Evolutionary conservation across 768 basidiomycete species (phyloP).

Genomic region (Leccinum longicurvipes): DNA sequence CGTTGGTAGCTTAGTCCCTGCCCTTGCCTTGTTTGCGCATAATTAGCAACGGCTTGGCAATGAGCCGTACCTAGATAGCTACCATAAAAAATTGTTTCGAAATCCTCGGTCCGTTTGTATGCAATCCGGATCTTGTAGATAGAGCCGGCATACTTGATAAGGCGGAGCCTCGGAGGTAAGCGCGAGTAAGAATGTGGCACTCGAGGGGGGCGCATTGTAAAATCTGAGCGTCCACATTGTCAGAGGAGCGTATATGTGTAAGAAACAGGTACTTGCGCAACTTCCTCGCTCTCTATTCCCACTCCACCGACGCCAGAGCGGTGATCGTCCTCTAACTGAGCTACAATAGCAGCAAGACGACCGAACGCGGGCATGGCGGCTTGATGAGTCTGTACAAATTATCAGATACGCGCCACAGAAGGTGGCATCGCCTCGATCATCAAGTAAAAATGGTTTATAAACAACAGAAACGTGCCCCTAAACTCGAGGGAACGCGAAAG

Average conservation of each 20-base stretch:
- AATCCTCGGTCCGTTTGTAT: conserved; percentile 96
- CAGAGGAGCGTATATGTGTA: neutral
- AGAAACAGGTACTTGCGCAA: conserved; percentile 59
- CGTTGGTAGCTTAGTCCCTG: conserved; percentile 9
- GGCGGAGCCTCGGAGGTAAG: conserved; percentile 72
- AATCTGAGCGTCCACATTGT: conserved; percentile 49
- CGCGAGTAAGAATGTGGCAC: conserved; percentile 71
- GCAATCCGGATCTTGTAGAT: conserved; percentile 94
- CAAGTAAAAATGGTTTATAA: conserved; percentile 80
- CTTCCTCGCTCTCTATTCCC: conserved; percentile 86
- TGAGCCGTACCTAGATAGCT: conserved; percentile 89
- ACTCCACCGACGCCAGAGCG: conserved; percentile 82
- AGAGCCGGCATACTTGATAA: conserved; percentile 87
- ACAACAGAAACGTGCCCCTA: conserved; percentile 77
- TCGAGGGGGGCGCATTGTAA: conserved; percentile 85
- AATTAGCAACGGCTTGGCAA: conserved; percentile 85
- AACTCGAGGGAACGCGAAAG: conserved; percentile 83
- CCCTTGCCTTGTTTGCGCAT: conserved; percentile 40
- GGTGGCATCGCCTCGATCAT: conserved; percentile 50
- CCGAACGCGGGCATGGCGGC: conserved; percentile 94
- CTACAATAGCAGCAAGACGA: conserved; percentile 81
- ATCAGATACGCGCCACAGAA: neutral
- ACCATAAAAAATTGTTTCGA: conserved; percentile 98
- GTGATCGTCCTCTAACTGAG: conserved; percentile 87
- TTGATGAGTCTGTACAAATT: conserved; percentile 47